Base-by-base conservation (phyloP, 495 filamentous ascomycete species). In the Penicillium desertorum region DNA sequence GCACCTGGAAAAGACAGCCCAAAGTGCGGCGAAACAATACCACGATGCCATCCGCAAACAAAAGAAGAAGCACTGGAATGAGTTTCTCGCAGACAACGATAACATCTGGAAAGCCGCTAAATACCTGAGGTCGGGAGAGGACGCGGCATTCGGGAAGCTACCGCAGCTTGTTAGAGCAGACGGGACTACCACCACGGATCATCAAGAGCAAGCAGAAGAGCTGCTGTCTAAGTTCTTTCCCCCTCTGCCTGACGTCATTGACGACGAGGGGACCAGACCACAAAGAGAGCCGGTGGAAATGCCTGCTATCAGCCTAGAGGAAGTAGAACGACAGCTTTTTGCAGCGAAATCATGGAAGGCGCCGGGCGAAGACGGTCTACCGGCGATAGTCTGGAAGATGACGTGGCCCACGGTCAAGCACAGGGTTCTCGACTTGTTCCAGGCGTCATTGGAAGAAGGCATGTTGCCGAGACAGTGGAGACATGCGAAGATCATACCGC, bases 361-460 rank as follows among this genome's bases (percentile, higher is more conserved):
- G 25, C 25, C 6, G 1, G 25, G 25, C 4, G 25, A 27, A 27
- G 25, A 27, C 51, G 58, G 61, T 14, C 54, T 68, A 50, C 69
- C 54, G 42, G 66, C 56, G 32, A 65, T 69, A 50, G 60, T 67
- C 6, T 59, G 39, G 64, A 66, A 69, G 63, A 63, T 63, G 52
- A 63, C 48, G 5, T 66, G 60, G 68, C 59, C 68, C 30, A 64
- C 59, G 23, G 61, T 71, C 47, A 67, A 70, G 39, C n/a, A 73
- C 45, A 37, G 55, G 44, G 61, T 71, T n/a, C 55, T 58, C 14
- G 47, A 64, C 12, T 16, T 64, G 8, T 64, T 64, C 46, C 46
- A 61, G 41, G 58, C 62, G 11, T 64, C 54, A 22, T 39, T 64
- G 45, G 50, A 50, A 56, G 57, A 51, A 56, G 58, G 58, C 47